phyloP scores from a whole-genome alignment of 768 basidiomycete genomes.

The Trametes coccinea region DNA sequence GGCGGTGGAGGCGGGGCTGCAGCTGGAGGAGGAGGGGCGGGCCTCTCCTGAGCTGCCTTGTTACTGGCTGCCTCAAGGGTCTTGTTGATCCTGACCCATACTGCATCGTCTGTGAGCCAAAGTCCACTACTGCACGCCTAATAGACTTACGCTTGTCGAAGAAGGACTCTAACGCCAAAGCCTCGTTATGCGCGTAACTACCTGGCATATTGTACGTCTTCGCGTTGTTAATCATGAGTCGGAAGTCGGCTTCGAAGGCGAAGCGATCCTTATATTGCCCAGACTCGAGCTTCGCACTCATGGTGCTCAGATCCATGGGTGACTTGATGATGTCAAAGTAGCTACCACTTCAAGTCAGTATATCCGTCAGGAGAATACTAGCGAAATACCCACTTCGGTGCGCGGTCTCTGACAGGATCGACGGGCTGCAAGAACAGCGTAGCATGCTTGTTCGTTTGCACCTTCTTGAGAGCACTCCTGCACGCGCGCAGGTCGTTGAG shows the following conservation, averaged over 20 bases:
- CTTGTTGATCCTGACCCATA: slow-evolving; percentile 87
- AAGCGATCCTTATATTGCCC: slow-evolving; percentile 85
- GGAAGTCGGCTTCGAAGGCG: slow-evolving; percentile 84
- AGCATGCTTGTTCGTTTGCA: slow-evolving; percentile 73
- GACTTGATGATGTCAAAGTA: slow-evolving; percentile 90
- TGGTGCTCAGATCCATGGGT: slow-evolving; percentile 94
- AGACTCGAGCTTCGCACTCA: slow-evolving; percentile 80
- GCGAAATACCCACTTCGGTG: slow-evolving; percentile 63
- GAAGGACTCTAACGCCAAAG: slow-evolving; percentile 70
- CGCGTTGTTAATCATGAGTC: slow-evolving; percentile 85
- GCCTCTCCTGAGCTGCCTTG: slow-evolving; percentile 40
- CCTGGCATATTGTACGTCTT: slow-evolving; percentile 78
- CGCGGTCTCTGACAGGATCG: slow-evolving; percentile 92
- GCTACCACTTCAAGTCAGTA: slow-evolving; percentile 41
- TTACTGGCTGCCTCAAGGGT: slow-evolving; percentile 66
- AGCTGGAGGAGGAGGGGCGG: slow-evolving; percentile 15
- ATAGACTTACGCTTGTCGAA: slow-evolving; percentile 79
- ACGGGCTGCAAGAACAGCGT: slow-evolving; percentile 82
- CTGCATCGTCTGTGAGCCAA: slow-evolving; percentile 39
- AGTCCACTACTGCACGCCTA: neutral
- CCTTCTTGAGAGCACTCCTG: slow-evolving; percentile 76
- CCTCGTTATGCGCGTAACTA: slow-evolving; percentile 73
- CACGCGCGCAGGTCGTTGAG: slow-evolving; percentile 74
- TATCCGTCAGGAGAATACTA: neutral
- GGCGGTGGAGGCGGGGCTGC: neutral